These are phyloP conservation scores for Sarocladium kiliense DNA, from an alignment of 2,329 filamentous ascomycete species.

Conservation along the genomic window DNA sequence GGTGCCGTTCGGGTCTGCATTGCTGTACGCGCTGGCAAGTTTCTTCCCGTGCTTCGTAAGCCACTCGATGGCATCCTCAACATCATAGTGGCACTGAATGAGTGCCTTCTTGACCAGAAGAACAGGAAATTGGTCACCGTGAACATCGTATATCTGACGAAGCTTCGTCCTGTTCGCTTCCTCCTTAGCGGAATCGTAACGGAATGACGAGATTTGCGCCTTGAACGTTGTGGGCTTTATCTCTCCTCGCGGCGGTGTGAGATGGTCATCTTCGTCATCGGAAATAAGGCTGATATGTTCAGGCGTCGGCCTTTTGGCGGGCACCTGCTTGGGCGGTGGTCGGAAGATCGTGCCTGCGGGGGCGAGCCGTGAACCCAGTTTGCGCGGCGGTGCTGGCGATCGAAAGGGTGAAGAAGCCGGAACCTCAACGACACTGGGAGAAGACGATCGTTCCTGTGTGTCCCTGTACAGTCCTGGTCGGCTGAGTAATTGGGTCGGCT, in stretches of 20 bases:
- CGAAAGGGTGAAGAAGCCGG: conserved; percentile 80
- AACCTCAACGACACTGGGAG: conserved; percentile 63
- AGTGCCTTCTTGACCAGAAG: conserved; percentile 28
- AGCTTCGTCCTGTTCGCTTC: conserved; percentile 26
- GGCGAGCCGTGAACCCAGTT: conserved; percentile 53
- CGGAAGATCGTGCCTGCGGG: conserved; percentile 70
- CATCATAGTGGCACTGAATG: conserved; percentile 23
- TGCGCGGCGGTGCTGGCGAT: conserved; percentile 23
- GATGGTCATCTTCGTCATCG: conserved; percentile 40
- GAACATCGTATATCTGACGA: conserved; percentile 31
- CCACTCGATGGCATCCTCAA: conserved; percentile 29
- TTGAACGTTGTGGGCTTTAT: conserved; percentile 57
- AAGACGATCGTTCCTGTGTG: conserved; percentile 26
- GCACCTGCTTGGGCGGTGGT: conserved; percentile 30
- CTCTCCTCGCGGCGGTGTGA: conserved; percentile 51
- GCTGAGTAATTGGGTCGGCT: conserved; percentile 42
- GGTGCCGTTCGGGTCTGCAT: background rate
- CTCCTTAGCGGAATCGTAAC: conserved; percentile 44
- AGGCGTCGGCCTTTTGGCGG: conserved; percentile 28
- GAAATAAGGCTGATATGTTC: conserved; percentile 43
- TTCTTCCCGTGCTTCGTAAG: conserved; percentile 17
- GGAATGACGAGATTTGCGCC: conserved; percentile 31
- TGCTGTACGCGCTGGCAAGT: background rate
- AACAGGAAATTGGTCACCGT: conserved; percentile 24
- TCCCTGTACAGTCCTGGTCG: conserved; percentile 19